Conservation (phyloP, 2,329 filamentous ascomycete genomes). For the Scopulariopsis brevicaulis region DNA sequence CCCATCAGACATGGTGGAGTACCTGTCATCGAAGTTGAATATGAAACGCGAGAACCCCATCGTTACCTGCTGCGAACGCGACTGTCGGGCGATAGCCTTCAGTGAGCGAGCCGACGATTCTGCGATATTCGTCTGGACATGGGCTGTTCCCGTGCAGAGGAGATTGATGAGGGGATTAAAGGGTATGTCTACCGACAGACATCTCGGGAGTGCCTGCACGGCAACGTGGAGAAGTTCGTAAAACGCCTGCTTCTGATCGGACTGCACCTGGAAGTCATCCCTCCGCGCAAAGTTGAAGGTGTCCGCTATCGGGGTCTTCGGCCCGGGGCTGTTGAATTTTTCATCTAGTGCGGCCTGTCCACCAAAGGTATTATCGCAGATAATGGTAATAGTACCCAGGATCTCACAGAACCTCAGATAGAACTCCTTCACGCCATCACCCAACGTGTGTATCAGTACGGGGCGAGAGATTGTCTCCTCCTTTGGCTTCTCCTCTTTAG, state of each 20-base stretch:
- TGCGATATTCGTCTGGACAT: slow-evolving; percentile 87
- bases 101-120: slow-evolving; percentile 84
- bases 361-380: slow-evolving; percentile 95
- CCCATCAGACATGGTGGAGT: slow-evolving; percentile 95
- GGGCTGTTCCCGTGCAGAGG: slow-evolving; percentile 90
- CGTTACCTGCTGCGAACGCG: slow-evolving; percentile 87
- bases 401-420: slow-evolving; percentile 92
- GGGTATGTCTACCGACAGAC: slow-evolving; percentile 78
- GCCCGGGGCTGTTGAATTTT: slow-evolving; percentile 76
- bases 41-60: slow-evolving; percentile 97
- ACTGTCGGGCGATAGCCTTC: slow-evolving; percentile 89
- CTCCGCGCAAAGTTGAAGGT: slow-evolving; percentile 83
- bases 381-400: slow-evolving; percentile 85
- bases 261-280: slow-evolving; percentile 61
- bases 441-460: slow-evolving; percentile 50
- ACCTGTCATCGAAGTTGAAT: slow-evolving; percentile 95
- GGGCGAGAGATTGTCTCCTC: slow-evolving; percentile 59
- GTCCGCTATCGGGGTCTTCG: slow-evolving; percentile 90
- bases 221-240: slow-evolving; percentile 94
- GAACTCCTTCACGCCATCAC: slow-evolving; percentile 69
- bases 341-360: slow-evolving; percentile 92
- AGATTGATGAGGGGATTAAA: slow-evolving; percentile 92
- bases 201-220: slow-evolving; percentile 90
- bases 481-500: slow-evolving; percentile 41
- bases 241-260: slow-evolving; percentile 85